Base-by-base conservation (phyloP, 192 early-diverging fungal species). In the Coemansia aciculifera region DNA sequence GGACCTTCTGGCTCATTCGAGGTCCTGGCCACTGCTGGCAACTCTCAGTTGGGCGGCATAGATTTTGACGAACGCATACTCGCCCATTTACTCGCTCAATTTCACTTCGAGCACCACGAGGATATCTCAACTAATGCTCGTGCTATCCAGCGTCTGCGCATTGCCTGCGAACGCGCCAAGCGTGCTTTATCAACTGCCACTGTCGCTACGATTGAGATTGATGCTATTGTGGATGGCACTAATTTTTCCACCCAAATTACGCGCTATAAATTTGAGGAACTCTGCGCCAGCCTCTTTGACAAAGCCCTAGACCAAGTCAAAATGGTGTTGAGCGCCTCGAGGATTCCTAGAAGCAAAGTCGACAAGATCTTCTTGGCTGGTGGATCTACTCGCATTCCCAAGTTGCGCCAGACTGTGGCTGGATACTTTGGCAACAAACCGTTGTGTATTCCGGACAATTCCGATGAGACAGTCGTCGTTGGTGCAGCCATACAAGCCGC, bases 351-450 rank as follows among this genome's bases (percentile, higher is more conserved):
- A 90, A 72, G 83, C 75, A 59, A 85, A 49, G 89, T 98, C 65
- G 85, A 96, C 62, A 95, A 96, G 74, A 94, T 98, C 72, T 93
- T 97, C 73, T 86, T 98, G 36, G 96, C 96, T 66, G 96, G 96
- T 84, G 95, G 96, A 71, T 97, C 96, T 64, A 97, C 95, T 68
- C 96, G 95, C 89, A 98, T 98, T 86, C 96, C 96, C 87, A 97
- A 95, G 89, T 88, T 98, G 79, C 94, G 95, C 84, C 93, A 96
- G 88, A 89, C 96, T 80, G 89, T 98, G 73, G 91, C 93, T 34
- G 95, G 96, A 86, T 97, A 90, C 90, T 98, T 98, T 85, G 95
- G 94, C 90, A 95, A 95, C 74, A 98, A 96, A 89, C 93, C 97
- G 87, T 93, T 92, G 77, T 94, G 95, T 91, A 95, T 84, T 92